Evolutionary conservation across 805 yeast species (phyloP), one percentile per base, ranked within the genome.

Genomic region (Candida argentea): DNA sequence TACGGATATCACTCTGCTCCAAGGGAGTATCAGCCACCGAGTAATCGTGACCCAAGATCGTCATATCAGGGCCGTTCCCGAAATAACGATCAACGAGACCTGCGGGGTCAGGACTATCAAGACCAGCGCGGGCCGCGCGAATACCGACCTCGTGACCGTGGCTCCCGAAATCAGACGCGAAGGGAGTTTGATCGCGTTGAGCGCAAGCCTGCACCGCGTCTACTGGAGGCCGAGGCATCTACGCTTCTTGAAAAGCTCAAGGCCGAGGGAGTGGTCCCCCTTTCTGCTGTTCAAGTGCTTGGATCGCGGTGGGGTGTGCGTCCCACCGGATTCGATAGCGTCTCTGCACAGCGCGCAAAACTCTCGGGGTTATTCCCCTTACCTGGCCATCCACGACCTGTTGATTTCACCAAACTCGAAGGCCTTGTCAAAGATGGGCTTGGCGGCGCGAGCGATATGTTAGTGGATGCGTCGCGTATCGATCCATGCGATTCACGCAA

Each of bases 301-400:
- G 61, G 58, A 12, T 62, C 83, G 0, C 54, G 61, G 27, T 84
- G 94, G 94, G 91, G 83, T 28, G 56, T 69, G 14, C 63, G 66
- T 19, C 86, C 94, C 1, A 61, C 62, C 35, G 89, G 84, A 0
- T 79, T 79, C 46, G 91, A 82, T 43, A 67, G 70, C 5, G 74
- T 80, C 1, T 67, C 81, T 2, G 80, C 91, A 0, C 82, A 76
- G 35, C 61, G 78, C 34, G 94, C 91, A 5, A 85, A 84, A 42
- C 55, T 80, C 11, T 70, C 84, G 2, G 94, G 94, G 0, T 50
- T 82, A 2, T 85, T 84, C 42, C 84, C 87, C 2, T 57, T 70
- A 11, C 89, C 91, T 1, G 86, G 86, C 4, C 65, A 62, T 37
- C 74, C 74, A 0, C 42, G 65, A 35, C 65, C 65, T 6, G 62